Evolutionary conservation across 2,329 filamentous ascomycete species (phyloP).

Genomic region (Myriosclerotinia scirpicola): DNA sequence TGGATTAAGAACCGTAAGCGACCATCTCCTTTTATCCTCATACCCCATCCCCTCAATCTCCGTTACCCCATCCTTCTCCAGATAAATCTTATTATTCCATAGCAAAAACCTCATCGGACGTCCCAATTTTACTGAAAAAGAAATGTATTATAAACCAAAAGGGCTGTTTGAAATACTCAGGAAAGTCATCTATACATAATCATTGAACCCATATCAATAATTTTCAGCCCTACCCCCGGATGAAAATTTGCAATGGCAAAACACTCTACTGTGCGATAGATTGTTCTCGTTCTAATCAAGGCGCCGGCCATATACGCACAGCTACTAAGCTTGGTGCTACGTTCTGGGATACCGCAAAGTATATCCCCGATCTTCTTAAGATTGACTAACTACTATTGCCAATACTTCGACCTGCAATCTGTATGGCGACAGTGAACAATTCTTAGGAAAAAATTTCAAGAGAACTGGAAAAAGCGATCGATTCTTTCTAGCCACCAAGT

Average conservation of each 20-base stretch:
- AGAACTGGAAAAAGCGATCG: too few species aligned
- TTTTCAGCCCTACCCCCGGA: conserved; percentile 39
- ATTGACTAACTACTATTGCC: too few species aligned
- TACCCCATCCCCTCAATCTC: conserved; percentile 52
- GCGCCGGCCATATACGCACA: too few species aligned
- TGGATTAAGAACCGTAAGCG: conserved; percentile 37
- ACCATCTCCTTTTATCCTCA: conserved; percentile 46
- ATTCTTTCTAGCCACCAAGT: too few species aligned
- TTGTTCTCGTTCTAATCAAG: conserved; percentile 54
- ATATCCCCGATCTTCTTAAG: too few species aligned
- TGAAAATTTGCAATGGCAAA: conserved; percentile 50
- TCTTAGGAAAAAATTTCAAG: too few species aligned
- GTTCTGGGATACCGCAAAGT: too few species aligned
- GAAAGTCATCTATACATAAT: conserved; percentile 61
- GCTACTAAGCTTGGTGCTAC: too few species aligned
- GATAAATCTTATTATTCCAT: conserved; percentile 49
- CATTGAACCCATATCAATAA: conserved; percentile 45
- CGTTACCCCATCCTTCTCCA: conserved; percentile 50
- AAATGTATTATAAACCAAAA: conserved; percentile 54
- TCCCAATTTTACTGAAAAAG: conserved; percentile 48
- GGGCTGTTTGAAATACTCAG: conserved; percentile 54
- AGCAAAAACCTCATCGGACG: conserved; percentile 55
- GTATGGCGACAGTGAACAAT: too few species aligned
- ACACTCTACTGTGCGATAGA: conserved; percentile 61
- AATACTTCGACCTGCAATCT: too few species aligned